A percentile compares a stretch with the other conserved stretches of the same genome.
These are phyloP conservation scores for Erigeron philadelphicus DNA, from an alignment of 140 eudicot genomes.

Conservation along the genomic window DNA sequence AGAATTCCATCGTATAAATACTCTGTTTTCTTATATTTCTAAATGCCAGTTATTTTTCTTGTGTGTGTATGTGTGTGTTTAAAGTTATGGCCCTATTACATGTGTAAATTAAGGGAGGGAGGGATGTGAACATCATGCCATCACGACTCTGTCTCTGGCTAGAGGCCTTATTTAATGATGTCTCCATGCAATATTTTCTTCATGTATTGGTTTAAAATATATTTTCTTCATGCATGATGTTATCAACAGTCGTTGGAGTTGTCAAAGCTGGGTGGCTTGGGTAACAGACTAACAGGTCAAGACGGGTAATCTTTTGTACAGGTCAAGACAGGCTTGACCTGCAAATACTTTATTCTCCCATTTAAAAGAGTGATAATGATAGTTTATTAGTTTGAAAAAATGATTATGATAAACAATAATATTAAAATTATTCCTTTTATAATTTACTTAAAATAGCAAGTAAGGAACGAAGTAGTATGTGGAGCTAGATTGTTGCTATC, in stretches of 20 bases:
- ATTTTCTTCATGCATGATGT: neutral
- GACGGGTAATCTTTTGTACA: neutral
- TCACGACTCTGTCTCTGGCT: neutral
- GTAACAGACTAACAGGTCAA: neutral
- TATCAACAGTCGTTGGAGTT: neutral
- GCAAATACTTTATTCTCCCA: neutral
- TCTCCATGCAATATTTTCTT: neutral
- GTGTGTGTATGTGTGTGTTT: no score
- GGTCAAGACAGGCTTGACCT: slow-evolving; percentile 2
- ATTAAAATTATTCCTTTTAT: neutral
- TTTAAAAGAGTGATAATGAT: neutral
- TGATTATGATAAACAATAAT: neutral
- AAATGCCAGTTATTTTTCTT: neutral
- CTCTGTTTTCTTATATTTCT: slow-evolving; percentile 5
- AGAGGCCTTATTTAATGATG: neutral
- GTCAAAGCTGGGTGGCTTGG: neutral
- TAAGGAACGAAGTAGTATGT: neutral
- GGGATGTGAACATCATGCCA: no score
- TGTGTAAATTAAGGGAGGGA: no score
- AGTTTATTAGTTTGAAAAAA: neutral
- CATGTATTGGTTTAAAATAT: slow-evolving; percentile 1
- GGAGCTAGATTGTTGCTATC: no score
- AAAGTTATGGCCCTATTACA: neutral
- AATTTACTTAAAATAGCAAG: neutral
- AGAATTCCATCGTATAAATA: slow-evolving; percentile 16